These are phyloP conservation scores for Solanum dulcamara DNA, from an alignment of 257 asterid genomes.

Conservation along the genomic window DNA sequence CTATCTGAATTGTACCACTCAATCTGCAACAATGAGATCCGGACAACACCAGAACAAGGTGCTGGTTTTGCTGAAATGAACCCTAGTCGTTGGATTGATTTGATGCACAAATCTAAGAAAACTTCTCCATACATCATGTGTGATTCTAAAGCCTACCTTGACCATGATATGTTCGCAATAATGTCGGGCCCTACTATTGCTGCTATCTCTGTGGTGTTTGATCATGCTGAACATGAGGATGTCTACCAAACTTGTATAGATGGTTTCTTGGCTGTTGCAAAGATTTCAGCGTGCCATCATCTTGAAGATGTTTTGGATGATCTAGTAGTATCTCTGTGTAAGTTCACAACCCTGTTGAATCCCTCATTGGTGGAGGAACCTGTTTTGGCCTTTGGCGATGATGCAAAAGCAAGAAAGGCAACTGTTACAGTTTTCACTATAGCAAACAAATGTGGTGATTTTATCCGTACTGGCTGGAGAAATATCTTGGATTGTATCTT, in stretches of 20 bases:
- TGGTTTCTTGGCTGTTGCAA: constrained; percentile 92
- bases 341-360: constrained; percentile 80
- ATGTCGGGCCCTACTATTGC: constrained; percentile 99
- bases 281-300: constrained; percentile 91
- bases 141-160: constrained; percentile 82
- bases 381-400: constrained; percentile 89
- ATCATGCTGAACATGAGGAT: constrained; percentile 90
- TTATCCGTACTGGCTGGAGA: constrained; percentile 93
- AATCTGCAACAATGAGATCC: constrained; percentile 91
- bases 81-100: constrained; percentile 93
- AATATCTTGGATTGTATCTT: constrained; percentile 82
- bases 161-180: constrained; percentile 95
- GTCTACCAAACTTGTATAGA: constrained; percentile 90
- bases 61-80: constrained; percentile 91
- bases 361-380: constrained; percentile 90
- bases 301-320: constrained; percentile 95
- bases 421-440: constrained; percentile 86
- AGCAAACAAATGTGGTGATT: constrained; percentile 89
- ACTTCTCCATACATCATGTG: constrained; percentile 64
- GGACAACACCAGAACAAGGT: constrained; percentile 88
- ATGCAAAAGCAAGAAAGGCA: constrained; percentile 91
- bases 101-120: constrained; percentile 79
- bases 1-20: constrained; percentile 73
- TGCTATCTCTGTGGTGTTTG: constrained; percentile 92
- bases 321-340: constrained; percentile 86